Evolutionary conservation across 495 filamentous ascomycete genomes (phyloP), one percentile per base, ranked within the genome.

Genomic region (Paragyromitra xinjiangensis): DNA sequence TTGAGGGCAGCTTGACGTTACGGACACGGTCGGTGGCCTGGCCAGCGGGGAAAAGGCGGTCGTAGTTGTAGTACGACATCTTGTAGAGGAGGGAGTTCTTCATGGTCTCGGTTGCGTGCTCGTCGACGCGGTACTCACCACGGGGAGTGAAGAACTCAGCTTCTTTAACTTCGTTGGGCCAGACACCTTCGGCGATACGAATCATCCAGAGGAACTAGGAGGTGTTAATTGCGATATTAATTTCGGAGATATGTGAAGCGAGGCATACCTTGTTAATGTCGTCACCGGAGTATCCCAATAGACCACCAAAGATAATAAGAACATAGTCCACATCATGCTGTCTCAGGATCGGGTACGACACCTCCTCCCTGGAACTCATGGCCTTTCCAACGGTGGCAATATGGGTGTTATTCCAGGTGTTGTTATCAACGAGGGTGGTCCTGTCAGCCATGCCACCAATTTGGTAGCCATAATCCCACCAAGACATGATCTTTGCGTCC

Each of bases 401-500:
- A 83, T 99, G 96, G 12, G 96, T 99, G 86, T 99, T 99, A 86
- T 99, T 99, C 96, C 96, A 99, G 16, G 96, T 99, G 85, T 99
- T 99, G 86, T 99, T 99, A 86, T 99, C 96, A 22, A 99, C 96
- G 51, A 99, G 87, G 0, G 96, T 99, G 48, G 96, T 94, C 29
- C 96, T 90, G 84, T 99, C 96, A 45, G 96, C 96, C 96, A 99
- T 99, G 71, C 96, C 96, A 85, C 96, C 96, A 83, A 99, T 99
- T 85, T 99, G 96, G 85, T 99, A 99, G 64, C 96, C 96, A 79
- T 99, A 99, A 83, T 99, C 96, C 96, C 96, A 99, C 96, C 96
- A 99, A 16, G 93, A 94, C 96, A 98, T 98, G 82, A 99, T 92
- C 89, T 99, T 99, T 80, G 96, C 95, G 82, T 97, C 92, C 59